Conservation (phyloP, 306 rosid genomes). For the Cucurbita moschata region DNA sequence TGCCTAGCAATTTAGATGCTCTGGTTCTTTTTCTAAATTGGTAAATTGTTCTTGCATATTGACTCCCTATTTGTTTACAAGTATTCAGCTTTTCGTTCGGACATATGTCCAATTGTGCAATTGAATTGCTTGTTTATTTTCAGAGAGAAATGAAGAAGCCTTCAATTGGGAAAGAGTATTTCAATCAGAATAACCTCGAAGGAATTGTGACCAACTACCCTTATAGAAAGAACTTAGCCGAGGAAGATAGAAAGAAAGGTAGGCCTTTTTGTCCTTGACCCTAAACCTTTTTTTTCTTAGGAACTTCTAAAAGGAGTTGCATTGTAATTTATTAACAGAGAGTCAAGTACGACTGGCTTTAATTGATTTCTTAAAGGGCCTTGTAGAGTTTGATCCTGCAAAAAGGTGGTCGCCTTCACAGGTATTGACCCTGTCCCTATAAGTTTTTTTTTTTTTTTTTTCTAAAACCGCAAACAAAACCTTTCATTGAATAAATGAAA, state of each 20-base stretch:
- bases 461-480: too few relatives aligned
- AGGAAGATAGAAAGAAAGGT: constrained; percentile 85
- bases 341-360: constrained; percentile 75
- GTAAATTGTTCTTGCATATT: not conserved
- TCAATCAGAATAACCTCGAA: constrained; percentile 78
- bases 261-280: constrained; percentile 13
- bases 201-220: constrained; percentile 82
- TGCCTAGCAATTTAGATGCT: not conserved
- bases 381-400: constrained; percentile 90
- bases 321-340: constrained; percentile 44
- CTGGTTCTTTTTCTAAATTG: not conserved
- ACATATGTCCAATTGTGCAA: not conserved
- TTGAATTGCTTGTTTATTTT: constrained; percentile 16
- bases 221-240: constrained; percentile 68
- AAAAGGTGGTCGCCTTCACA: constrained; percentile 98
- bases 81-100: not conserved
- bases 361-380: constrained; percentile 88
- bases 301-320: constrained; percentile 19
- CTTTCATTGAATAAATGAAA: too few relatives aligned
- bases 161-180: constrained; percentile 81
- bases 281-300: not conserved
- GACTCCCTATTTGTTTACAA: not conserved
- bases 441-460: not conserved
- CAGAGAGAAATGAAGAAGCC: constrained; percentile 95
- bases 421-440: constrained; percentile 28